Conservation (phyloP, 257 asterid genomes). For the Misopates orontium region DNA sequence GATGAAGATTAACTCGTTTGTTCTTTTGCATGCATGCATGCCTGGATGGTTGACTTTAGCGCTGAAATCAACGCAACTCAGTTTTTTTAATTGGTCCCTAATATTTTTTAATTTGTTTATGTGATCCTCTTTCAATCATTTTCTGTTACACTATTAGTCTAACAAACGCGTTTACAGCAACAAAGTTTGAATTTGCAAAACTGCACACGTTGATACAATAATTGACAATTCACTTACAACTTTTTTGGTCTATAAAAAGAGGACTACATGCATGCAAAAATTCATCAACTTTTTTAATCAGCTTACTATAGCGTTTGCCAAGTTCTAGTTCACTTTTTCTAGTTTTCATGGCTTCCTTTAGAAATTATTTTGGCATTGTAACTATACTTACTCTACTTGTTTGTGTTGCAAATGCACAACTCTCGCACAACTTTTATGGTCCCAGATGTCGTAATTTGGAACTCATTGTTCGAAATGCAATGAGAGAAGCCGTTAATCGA, state of each 20-base stretch:
- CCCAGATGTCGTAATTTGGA: slow-evolving; percentile 45
- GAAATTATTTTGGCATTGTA: slow-evolving; percentile 21
- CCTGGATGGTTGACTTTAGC: too few species aligned
- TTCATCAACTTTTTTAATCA: not conserved
- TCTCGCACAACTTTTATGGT: slow-evolving; percentile 45
- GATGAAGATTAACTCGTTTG: too few species aligned
- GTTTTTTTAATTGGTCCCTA: too few species aligned
- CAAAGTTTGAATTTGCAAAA: slow-evolving; percentile 3
- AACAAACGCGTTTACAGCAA: not conserved
- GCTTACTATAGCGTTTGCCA: not conserved
- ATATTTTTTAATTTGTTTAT: too few species aligned
- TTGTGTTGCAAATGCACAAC: slow-evolving; percentile 44
- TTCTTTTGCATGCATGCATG: too few species aligned
- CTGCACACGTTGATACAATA: not conserved
- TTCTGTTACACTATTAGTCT: too few species aligned
- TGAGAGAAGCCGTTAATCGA: slow-evolving; percentile 43
- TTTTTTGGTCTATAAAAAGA: slow-evolving; percentile 24
- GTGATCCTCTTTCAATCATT: too few species aligned
- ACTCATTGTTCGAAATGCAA: slow-evolving; percentile 38
- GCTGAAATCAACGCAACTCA: too few species aligned
- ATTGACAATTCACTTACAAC: not conserved
- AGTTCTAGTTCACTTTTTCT: not conserved
- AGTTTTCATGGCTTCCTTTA: slow-evolving; percentile 29
- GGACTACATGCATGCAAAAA: slow-evolving; percentile 21
- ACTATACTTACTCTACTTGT: slow-evolving; percentile 18